Conservation (phyloP, 352 stramenopile genomes). For the Pythium scleroteichum region DNA sequence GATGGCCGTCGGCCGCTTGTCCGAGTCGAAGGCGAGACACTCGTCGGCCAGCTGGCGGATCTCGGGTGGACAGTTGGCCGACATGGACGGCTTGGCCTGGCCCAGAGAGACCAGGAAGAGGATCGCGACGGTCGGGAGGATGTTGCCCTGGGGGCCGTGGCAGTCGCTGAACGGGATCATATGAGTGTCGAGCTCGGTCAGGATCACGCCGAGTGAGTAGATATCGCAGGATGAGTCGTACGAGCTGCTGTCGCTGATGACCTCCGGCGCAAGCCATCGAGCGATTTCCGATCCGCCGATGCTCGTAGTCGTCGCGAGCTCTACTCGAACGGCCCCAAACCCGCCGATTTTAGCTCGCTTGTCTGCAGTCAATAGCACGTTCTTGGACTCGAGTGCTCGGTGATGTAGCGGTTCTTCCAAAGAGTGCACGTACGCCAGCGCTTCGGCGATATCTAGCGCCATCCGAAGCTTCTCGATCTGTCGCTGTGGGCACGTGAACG, state of each 20-base stretch:
- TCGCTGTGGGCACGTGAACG: constrained; percentile 4
- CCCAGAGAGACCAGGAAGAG: constrained; percentile 16
- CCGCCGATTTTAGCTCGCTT: constrained; percentile 29
- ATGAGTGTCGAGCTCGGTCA: constrained; percentile 27
- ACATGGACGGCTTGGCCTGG: constrained; percentile 19
- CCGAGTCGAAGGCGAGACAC: constrained; percentile 17
- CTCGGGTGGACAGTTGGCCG: constrained; percentile 12
- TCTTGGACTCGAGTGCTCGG: constrained; percentile 27
- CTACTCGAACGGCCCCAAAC: constrained; percentile 22
- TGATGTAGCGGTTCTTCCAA: constrained; percentile 25
- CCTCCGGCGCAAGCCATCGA: constrained; percentile 25
- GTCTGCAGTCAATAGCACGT: constrained; percentile 27
- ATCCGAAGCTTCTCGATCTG: constrained; percentile 30
- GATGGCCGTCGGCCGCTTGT: constrained; percentile 18
- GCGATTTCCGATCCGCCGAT: constrained; percentile 3
- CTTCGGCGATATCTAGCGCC: constrained; percentile 32
- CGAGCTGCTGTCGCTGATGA: constrained; percentile 6
- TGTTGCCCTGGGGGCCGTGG: constrained; percentile 11
- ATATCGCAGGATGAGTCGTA: constrained; percentile 17
- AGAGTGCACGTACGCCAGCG: constrained; percentile 34
- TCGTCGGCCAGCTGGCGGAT: constrained; percentile 19
- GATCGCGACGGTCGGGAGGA: constrained; percentile 15
- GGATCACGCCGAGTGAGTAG: constrained; percentile 25
- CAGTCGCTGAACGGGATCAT: constrained; percentile 23
- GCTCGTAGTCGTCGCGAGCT: neutral